phyloP scores from a whole-genome alignment of 2,329 filamentous ascomycete species.

The Cercospora citrullina region DNA sequence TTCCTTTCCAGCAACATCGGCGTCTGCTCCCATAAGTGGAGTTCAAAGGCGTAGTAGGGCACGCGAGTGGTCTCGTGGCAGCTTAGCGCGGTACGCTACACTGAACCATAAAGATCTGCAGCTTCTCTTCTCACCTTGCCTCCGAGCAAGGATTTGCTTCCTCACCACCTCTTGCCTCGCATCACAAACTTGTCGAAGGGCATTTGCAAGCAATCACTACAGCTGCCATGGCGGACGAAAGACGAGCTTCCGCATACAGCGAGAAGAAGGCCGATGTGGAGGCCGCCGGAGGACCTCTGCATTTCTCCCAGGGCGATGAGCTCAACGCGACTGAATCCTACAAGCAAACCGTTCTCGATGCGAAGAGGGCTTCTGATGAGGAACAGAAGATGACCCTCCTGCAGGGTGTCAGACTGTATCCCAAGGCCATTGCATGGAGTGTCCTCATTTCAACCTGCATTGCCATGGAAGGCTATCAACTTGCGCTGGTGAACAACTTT shows the following conservation, averaged over 20 bases:
- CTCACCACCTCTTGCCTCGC: not conserved
- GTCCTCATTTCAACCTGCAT: conserved; percentile 87
- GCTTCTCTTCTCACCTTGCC: not conserved
- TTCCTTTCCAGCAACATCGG: conserved; percentile 14
- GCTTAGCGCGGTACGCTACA: conserved; percentile 8
- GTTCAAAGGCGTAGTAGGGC: not conserved
- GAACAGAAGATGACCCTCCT: conserved; percentile 58
- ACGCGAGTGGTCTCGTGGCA: conserved; percentile 11
- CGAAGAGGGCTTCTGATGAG: conserved; percentile 49
- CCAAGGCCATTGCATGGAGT: conserved; percentile 82
- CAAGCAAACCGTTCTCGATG: conserved; percentile 42
- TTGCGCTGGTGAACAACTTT: conserved; percentile 79
- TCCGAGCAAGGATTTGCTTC: conserved; percentile 1
- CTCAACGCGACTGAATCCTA: conserved; percentile 33
- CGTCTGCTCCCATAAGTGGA: conserved; percentile 3
- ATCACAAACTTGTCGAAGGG: not conserved
- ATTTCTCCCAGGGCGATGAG: conserved; percentile 35
- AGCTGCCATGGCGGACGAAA: conserved; percentile 6
- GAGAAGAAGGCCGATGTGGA: conserved; percentile 11
- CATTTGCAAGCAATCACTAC: not conserved
- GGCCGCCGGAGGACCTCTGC: conserved; percentile 17
- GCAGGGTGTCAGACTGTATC: conserved; percentile 79
- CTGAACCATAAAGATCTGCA: conserved; percentile 10
- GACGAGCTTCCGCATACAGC: not conserved
- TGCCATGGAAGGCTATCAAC: conserved; percentile 87